These are phyloP conservation scores for Cladosporium phlei DNA, from an alignment of 2,329 filamentous ascomycete species.

Conservation along the genomic window DNA sequence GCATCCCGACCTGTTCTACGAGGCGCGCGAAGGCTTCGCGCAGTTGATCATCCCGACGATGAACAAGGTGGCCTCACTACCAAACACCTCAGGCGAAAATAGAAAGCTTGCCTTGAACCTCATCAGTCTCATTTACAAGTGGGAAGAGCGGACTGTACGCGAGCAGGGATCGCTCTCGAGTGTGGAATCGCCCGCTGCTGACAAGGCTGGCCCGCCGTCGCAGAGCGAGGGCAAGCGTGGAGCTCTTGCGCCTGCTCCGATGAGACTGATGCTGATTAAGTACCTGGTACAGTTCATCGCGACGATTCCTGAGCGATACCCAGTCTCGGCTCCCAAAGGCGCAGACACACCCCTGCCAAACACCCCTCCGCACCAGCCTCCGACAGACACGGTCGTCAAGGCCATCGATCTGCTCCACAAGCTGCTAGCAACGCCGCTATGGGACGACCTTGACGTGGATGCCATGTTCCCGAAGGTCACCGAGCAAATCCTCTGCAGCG, in stretches of 20 bases:
- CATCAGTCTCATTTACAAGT: slow-evolving; percentile 84
- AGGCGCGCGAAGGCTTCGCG: slow-evolving; percentile 86
- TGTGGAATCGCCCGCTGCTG: slow-evolving; percentile 22
- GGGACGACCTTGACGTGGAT: slow-evolving; percentile 88
- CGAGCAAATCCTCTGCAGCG: slow-evolving; percentile 75
- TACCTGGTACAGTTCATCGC: slow-evolving; percentile 96
- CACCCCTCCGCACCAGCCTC: slow-evolving; percentile 43
- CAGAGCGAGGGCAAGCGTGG: slow-evolving; percentile 24
- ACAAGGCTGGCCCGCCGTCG: slow-evolving; percentile 11
- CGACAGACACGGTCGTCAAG: slow-evolving; percentile 78
- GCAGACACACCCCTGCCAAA: slow-evolving; percentile 45
- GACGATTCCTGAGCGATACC: slow-evolving; percentile 78
- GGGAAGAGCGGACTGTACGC: slow-evolving; percentile 79
- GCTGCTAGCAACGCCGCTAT: slow-evolving; percentile 79
- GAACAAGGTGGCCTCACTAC: slow-evolving; percentile 77
- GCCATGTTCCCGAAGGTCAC: slow-evolving; percentile 79
- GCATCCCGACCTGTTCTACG: slow-evolving; percentile 90
- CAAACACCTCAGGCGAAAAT: slow-evolving; percentile 81
- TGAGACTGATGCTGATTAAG: slow-evolving; percentile 79
- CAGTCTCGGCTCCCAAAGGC: slow-evolving; percentile 58
- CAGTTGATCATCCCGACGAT: slow-evolving; percentile 83
- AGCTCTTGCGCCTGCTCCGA: slow-evolving; percentile 44
- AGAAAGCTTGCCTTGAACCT: slow-evolving; percentile 88
- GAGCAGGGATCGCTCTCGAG: slow-evolving; percentile 43
- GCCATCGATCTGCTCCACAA: slow-evolving; percentile 77